Evolutionary conservation across 768 basidiomycete species (phyloP).

Genomic region (Lactifluus hygrophoroides): DNA sequence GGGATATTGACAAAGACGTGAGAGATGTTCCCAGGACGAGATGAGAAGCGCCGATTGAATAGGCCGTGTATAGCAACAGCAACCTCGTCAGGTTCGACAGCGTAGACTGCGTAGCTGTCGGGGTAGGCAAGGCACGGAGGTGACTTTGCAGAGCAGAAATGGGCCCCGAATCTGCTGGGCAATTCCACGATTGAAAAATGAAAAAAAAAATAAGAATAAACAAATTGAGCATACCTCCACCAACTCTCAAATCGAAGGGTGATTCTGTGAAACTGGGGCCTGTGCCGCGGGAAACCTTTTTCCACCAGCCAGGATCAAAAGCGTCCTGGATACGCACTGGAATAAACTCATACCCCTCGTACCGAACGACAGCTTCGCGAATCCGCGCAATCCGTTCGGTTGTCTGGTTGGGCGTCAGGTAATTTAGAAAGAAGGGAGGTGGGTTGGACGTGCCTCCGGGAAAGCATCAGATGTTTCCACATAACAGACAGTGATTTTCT

Average conservation of each 20-base stretch:
- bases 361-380: conserved; percentile 36
- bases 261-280: conserved; percentile 23
- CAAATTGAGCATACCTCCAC: conserved; percentile 37
- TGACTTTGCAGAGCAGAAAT: conserved; percentile 37
- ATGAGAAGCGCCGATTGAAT: conserved; percentile 54
- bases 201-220: conserved; percentile 11
- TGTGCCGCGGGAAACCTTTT: conserved; percentile 31
- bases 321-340: conserved; percentile 64
- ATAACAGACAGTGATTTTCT: conserved; percentile 53
- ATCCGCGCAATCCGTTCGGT: conserved; percentile 49
- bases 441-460: conserved; percentile 41
- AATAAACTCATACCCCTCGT: conserved; percentile 47
- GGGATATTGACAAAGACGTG: conserved; percentile 66
- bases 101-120: conserved; percentile 54
- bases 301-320: conserved; percentile 66
- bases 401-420: conserved; percentile 31
- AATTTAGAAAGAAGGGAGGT: not conserved
- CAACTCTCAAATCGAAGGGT: conserved; percentile 37
- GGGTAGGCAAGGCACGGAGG: conserved; percentile 62
- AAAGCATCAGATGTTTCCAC: conserved; percentile 60
- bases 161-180: conserved; percentile 19
- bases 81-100: conserved; percentile 54
- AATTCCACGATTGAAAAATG: conserved; percentile 7
- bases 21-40: conserved; percentile 70
- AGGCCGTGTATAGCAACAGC: conserved; percentile 62